phyloP scores from a whole-genome alignment of 164 flowering plant species.

The Houttuynia cordata region DNA sequence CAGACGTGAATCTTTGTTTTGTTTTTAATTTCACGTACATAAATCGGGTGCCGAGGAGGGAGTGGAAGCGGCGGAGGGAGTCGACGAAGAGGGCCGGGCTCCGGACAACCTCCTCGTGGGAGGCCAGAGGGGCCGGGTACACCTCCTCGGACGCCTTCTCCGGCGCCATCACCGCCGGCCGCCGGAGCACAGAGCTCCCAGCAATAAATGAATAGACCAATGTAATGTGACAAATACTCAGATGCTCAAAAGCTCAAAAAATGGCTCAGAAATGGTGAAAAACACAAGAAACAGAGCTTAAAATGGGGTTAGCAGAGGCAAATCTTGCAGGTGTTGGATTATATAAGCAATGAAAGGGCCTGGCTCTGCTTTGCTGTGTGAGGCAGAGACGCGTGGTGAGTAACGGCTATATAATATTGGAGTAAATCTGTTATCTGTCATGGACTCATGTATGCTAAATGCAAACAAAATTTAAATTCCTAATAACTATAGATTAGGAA shows the following conservation, averaged over 20 bases:
- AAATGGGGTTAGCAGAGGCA: too few relatives aligned
- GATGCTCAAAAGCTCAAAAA: too few relatives aligned
- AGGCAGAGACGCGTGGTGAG: constrained; percentile 27
- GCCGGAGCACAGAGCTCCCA: not conserved
- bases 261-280: too few relatives aligned
- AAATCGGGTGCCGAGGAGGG: constrained; percentile 40
- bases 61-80: constrained; percentile 49
- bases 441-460: constrained; percentile 4
- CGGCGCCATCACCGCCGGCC: constrained; percentile 10
- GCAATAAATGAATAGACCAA: too few relatives aligned
- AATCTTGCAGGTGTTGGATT: too few relatives aligned
- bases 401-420: constrained; percentile 22
- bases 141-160: constrained; percentile 16
- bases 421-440: too few relatives aligned
- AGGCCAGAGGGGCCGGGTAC: constrained; percentile 40
- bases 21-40: too few relatives aligned
- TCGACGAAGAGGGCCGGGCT: constrained; percentile 40
- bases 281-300: too few relatives aligned
- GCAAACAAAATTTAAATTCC: not conserved
- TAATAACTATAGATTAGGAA: too few relatives aligned
- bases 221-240: too few relatives aligned
- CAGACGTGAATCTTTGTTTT: not conserved
- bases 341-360: too few relatives aligned
- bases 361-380: not conserved
- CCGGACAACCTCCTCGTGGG: constrained; percentile 45